Evolutionary conservation across 1,139 yeast species (phyloP), one percentile per base, ranked within the genome.

Genomic region (Suzukiozyma palmioleophila): DNA sequence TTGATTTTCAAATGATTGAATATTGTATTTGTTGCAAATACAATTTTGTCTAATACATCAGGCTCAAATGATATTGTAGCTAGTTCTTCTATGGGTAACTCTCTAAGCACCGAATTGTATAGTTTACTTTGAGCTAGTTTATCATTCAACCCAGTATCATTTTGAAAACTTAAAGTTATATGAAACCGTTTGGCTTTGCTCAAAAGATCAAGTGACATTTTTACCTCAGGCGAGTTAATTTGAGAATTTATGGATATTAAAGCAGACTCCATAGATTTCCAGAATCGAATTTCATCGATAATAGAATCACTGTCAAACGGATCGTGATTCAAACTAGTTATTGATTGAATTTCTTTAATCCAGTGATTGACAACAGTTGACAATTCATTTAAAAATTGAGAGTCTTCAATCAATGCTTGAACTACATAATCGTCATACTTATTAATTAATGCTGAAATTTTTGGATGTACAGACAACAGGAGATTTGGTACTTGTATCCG

Each of bases 121-220:
- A 71, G 66, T 15, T 66, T 64, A 0, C 88, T 76, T 32, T 64
- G 63, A 8, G 67, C 68, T 13, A 78, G 50, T 15, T 86, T 77
- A 24, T 79, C 83, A 32, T 71, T 66, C 26, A 90, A 61, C 0
- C 90, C 89, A 2, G 84, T 79, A 52, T 86, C 95, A 11, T 86
- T 77, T 28, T 79, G 64, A 51, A 89, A 83, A 26, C 86, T 75
- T 18, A 82, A 75, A 0, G 94, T 81, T 1, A 88, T 81, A 52
- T 86, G 95, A 52, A 83, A 85, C 48, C 97, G 69, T 48, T 86
- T 88, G 3, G 90, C 89, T 28, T 74, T 66, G 44, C 79, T 77
- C 41, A 90, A 66, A 1, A 86, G 63, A 3, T 77, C 78, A 16
- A 88, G 59, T 0, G 95, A 78, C n/a, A 75, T 56, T 21, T 62